Evolutionary conservation across 805 yeast species (phyloP), one percentile per base, ranked within the genome.

Genomic region (Pichia insulana): DNA sequence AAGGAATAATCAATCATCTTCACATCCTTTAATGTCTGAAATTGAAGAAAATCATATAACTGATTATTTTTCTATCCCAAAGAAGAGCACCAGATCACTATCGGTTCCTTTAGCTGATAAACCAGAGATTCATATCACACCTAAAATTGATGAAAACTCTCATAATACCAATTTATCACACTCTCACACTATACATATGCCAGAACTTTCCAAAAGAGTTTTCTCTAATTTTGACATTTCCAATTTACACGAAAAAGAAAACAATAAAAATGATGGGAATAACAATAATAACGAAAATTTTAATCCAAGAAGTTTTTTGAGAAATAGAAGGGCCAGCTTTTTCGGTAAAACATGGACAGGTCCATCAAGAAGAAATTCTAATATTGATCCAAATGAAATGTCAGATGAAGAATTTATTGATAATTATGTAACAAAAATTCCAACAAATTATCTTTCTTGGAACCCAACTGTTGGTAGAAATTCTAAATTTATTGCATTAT

Each of bases 381-480:
- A 19, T 26, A 16, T 36, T 6, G 40, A 41, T 27, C 42, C 43
- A 8, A 39, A 43, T 2, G 42, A 41, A 2, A 7, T 55, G 37
- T 43, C 54, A 2, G 69, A 65, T 40, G 62, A 58, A n/a, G 67
- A 59, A 17, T 42, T 55, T 11, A 45, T 50, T 7, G 54, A 59
- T 19, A 25, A 52, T 22, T 57, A 56, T 40, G 53, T 60, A 4
- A 27, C 44, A 16, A 45, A 26, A 42, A 39, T 30, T 19, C 45
- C 42, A 69, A 71, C 80, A 0, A 76, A 74, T 44, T 92, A 89
- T 53, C 65, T 90, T 19, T 88, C 97, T 0, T 88, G 95, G 86
- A 74, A 73, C 27, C 97, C 97, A 2, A 84, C 92, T 0, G 73
- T 92, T 30, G 97, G 96, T 10, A 74, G 97, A 60, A 92, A 92